These are phyloP conservation scores for Tolypocladium ovalisporum DNA, from an alignment of 2,329 filamentous ascomycete genomes.

Conservation along the genomic window DNA sequence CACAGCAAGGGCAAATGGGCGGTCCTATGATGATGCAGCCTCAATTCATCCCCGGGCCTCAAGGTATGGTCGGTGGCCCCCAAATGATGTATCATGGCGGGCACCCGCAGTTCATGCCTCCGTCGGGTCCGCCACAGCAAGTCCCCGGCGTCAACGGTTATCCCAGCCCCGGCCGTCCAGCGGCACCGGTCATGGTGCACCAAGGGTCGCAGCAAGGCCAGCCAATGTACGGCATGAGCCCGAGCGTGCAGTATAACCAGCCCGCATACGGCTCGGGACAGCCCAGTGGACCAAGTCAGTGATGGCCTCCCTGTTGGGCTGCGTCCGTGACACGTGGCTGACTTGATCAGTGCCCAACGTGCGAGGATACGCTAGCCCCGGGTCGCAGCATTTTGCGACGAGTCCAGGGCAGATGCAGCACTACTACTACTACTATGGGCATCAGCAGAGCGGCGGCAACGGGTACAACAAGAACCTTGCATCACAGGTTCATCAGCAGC, in stretches of 20 bases:
- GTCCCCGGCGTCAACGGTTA: slow-evolving; percentile 65
- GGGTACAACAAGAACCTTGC: slow-evolving; percentile 42
- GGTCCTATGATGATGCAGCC: slow-evolving; percentile 75
- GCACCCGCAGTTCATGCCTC: slow-evolving; percentile 53
- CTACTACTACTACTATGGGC: slow-evolving; percentile 52
- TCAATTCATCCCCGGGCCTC: slow-evolving; percentile 64
- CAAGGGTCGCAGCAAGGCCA: slow-evolving; percentile 91
- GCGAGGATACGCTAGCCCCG: slow-evolving; percentile 48
- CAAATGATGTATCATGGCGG: slow-evolving; percentile 76
- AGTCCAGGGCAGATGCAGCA: slow-evolving; percentile 58
- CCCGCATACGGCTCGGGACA: slow-evolving; percentile 62
- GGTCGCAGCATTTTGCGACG: slow-evolving; percentile 51
- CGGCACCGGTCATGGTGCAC: slow-evolving; percentile 85
- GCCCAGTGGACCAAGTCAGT: slow-evolving; percentile 60
- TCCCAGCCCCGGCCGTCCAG: slow-evolving; percentile 73
- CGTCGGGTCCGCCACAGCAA: slow-evolving; percentile 42
- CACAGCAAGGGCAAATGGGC: slow-evolving; percentile 61
- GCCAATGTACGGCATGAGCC: slow-evolving; percentile 65
- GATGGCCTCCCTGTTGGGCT: slow-evolving; percentile 5
- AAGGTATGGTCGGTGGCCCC: slow-evolving; percentile 56
- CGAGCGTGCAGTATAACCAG: slow-evolving; percentile 63
- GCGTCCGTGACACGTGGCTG: slow-evolving; percentile 17
- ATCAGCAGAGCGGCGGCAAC: slow-evolving; percentile 43
- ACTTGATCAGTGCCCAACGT: slow-evolving; percentile 45
- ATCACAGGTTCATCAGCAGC: slow-evolving; percentile 31